Evolutionary conservation across 108 stramenopile species (phyloP), one percentile per base, ranked within the genome.

Genomic region (Stephanodiscus triporus): DNA sequence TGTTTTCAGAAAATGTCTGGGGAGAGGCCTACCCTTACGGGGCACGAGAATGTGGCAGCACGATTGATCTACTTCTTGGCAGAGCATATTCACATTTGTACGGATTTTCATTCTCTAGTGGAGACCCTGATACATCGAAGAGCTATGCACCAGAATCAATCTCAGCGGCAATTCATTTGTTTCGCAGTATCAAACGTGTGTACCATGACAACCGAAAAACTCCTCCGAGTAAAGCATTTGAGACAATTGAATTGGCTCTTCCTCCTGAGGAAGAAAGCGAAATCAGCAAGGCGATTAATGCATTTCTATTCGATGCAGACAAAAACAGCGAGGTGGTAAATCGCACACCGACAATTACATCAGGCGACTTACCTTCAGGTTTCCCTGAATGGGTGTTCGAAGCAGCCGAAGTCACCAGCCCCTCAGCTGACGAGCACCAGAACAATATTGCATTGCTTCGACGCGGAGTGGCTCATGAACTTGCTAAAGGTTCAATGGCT

Each of bases 181-280:
- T 93, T 67, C 81, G 91, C n/a, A 91, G 92, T 68, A 77, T 95
- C 2, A 61, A 80, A 27, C 78, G 95, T 69, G 78, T 90, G 58
- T 91, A 90, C 62, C 68, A 81, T 26, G 66, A 80, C 6, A 85
- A 86, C 16, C 73, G 89, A 36, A 80, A 77, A 43, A 65, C 86
- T 0, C 81, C 87, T 16, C 95, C 95, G 16, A 91, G 80, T 55
- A 76, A 66, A 42, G 88, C 91, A 13, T 75, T 93, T 16, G 91
- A 93, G 29, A 32, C 68, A 13, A 80, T 95, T 9, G 81, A 76
- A 9, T 37, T 79, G 51, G 81, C 81, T 13, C 58, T 95, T n/a
- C 95, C 95, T 47, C 59, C 70, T 0, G 55, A 67, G 0, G 74
- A 77, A 47, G 88, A 85, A 55, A 89, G 45, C 40, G 71, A 69